Base-by-base conservation (phyloP, 1,139 yeast genomes). In the Protomyces pachydermus region DNA sequence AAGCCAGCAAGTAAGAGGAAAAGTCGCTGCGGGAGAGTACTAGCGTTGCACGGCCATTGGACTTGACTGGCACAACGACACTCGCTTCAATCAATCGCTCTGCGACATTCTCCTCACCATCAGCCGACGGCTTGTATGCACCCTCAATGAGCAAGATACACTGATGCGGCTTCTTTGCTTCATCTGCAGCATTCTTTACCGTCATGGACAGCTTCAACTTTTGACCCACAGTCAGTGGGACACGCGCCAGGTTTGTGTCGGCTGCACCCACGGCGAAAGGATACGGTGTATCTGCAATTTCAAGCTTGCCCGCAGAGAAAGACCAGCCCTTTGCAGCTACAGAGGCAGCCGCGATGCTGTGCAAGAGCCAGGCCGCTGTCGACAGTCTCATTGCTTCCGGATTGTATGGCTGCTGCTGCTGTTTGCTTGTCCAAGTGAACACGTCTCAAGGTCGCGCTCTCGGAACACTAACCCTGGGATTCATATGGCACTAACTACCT, bases 151-250 rank as follows among this genome's bases (percentile, higher is more conserved):
- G 50, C 18, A 63, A 34, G 63, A 63, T 63, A 12, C 57, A 53
- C 25, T 63, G 65, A 34, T 63, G 65, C 18, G 65, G 65, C 16
- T 38, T 51, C 45, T 51, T 58, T 10, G 62, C 35, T 6, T 16
- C 53, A n/a, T 52, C 56, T 48, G 39, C 62, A 14, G 12, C 52
- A 42, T 20, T 42, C 35, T 38, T 58, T 9, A 48, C 46, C n/a
- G 62, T 58, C 56, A 58, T 37, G 9, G 46, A 34, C 32, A 58
- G 35, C 35, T 45, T 38, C 20, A 58, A 34, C 42, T 52, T 58
- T 8, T 51, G 56, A 12, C 42, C 56, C 4, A 39, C 34, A 25
- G 39, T 20, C 9, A 58, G 53, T 2, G 52, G 10, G 2, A 55
- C 56, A 16, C 32, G 35, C 23, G 45, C 45, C 6, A 50, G 35